Percentiles rank a stretch among this genome's conserved stretches.
Conservation (phyloP, 306 rosid species). For the Cucumis cinereus region DNA sequence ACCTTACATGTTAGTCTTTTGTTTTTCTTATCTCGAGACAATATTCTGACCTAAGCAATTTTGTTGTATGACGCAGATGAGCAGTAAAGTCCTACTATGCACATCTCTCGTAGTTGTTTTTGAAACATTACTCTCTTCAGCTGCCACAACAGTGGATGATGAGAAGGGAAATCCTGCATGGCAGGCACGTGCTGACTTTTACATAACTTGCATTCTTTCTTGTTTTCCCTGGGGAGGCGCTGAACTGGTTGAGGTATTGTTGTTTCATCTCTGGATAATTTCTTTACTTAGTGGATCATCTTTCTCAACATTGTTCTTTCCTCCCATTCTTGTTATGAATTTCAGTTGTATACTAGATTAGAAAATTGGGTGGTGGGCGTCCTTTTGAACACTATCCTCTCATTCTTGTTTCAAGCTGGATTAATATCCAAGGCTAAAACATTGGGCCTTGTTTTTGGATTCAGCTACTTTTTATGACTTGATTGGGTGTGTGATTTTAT, state of each 20-base stretch:
- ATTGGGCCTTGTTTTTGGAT: neutral
- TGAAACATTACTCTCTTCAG: conserved; percentile 84
- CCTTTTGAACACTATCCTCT: neutral
- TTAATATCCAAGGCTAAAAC: neutral
- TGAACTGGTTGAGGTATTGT: conserved; percentile 76
- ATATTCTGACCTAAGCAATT: neutral
- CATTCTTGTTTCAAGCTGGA: neutral
- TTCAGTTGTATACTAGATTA: neutral
- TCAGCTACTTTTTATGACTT: neutral
- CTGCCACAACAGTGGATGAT: conserved; percentile 94
- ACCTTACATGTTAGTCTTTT: neutral
- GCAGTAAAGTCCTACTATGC: conserved; percentile 86
- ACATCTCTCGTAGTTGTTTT: conserved; percentile 71
- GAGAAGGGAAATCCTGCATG: conserved; percentile 97
- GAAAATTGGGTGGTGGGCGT: neutral
- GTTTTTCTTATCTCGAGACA: neutral
- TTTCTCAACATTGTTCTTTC: neutral
- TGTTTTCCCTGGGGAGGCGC: conserved; percentile 99
- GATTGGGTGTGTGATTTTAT: too few relatives aligned
- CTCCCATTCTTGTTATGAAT: neutral
- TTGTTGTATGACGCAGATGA: conserved; percentile 43
- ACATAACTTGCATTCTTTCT: conserved; percentile 73
- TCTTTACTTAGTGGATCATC: neutral
- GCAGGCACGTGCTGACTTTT: conserved; percentile 96
- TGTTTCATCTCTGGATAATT: conserved; percentile 1